Evolutionary conservation across 306 rosid genomes (phyloP), one percentile per base, ranked within the genome.

Genomic region (Cucurbita maxima): DNA sequence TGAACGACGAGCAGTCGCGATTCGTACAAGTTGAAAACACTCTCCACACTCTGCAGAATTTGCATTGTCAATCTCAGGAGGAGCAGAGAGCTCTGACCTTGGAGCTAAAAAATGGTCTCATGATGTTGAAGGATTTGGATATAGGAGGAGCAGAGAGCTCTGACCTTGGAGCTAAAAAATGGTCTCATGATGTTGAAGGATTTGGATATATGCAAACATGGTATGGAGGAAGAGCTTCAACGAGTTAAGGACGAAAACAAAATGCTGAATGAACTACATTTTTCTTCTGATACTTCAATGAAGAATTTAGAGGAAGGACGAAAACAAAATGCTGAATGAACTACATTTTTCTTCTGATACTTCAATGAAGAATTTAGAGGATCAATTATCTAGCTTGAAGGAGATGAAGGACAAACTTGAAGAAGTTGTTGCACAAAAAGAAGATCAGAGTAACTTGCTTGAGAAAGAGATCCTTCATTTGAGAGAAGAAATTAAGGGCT

Each of bases 331-430:
- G 79, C 82, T 95, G 77, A 82, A 78, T 74, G 88, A 83, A 59
- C 81, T 86, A 76, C 86, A 83, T 77, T 73, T 76, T 48, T 84
- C 91, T 74, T 82, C 89, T 59, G 78, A 86, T 4, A 22, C 44
- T 43, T 83, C 86, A 8, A 75, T 89, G 18, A 70, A 83, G 80
- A 81, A 79, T 79, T 85, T 91, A 81, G 93, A 89, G 80, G 82
- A 66, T 16, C 97, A 95, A 80, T 83, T 91, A 58, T 84, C 81
- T 10, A 82, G 79, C 83, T 85, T 95, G 85, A 95, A 85, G 89
- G 88, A 76, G 79, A 87, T 95, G 75, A 95, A 95, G 80, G 93
- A 89, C 72, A 91, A 88, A 77, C 91, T 95, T 62, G 99, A 89
- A 64, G 86, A 63, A 12, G 90, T 88, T 64, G 88, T 95, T 71